phyloP scores from a whole-genome alignment of 2,329 filamentous ascomycete genomes.

The Aspergillus costaricaensis region DNA sequence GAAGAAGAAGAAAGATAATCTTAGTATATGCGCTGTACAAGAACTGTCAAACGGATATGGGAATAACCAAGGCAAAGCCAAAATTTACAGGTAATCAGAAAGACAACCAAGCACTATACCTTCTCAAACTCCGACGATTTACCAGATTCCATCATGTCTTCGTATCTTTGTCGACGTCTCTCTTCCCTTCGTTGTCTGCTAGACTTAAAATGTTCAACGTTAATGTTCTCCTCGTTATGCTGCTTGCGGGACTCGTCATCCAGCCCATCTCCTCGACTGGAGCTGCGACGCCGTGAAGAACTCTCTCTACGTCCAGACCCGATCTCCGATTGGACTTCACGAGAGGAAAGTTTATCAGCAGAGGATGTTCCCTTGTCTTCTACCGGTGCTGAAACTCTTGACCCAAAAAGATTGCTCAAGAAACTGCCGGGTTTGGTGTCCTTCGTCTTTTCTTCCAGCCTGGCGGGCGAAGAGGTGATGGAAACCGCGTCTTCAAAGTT shows the following conservation, averaged over 20 bases:
- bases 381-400: conserved; percentile 36
- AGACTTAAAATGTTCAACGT: conserved; percentile 36
- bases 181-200: conserved; percentile 40
- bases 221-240: conserved; percentile 41
- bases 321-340: conserved; percentile 40
- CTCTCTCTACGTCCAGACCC: conserved; percentile 47
- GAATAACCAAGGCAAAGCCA: conserved; percentile 27
- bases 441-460: conserved; percentile 35
- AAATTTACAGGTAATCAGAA: conserved; percentile 31
- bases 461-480: conserved; percentile 36
- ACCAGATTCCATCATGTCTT: conserved; percentile 39
- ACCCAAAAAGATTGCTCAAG: conserved; percentile 42
- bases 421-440: conserved; percentile 37
- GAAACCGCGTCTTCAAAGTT: conserved; percentile 42
- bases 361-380: conserved; percentile 30
- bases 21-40: conserved; percentile 35
- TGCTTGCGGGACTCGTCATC: conserved; percentile 36
- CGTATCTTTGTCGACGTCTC: conserved; percentile 39
- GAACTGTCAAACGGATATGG: conserved; percentile 20
- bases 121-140: conserved; percentile 37
- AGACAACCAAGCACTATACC: conserved; percentile 42
- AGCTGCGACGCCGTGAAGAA: conserved; percentile 40
- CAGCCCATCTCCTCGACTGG: conserved; percentile 46
- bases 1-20: conserved; percentile 28
- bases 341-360: conserved; percentile 30